Evolutionary conservation across 2,329 filamentous ascomycete genomes (phyloP).

Genomic region (Verruconis gallopava): DNA sequence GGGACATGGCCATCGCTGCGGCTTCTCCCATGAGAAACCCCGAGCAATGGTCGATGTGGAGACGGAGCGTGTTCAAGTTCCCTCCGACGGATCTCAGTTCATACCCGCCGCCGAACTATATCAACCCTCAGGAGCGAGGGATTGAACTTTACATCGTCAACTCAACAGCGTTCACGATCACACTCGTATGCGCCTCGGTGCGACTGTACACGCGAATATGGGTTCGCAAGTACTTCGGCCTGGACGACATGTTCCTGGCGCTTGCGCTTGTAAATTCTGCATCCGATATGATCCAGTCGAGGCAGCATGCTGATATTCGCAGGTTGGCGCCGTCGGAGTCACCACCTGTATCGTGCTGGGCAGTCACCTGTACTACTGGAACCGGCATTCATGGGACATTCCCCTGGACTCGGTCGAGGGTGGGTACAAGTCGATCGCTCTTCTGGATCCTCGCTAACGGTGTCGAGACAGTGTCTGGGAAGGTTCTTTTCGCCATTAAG

Average conservation of each 20-base stretch:
- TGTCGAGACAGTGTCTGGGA: neutral
- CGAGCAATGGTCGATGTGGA: too few species aligned
- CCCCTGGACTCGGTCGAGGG: neutral
- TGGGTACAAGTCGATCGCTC: neutral
- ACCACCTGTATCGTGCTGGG: constrained; percentile 3
- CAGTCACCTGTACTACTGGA: constrained; percentile 4
- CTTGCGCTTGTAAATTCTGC: constrained; percentile 3
- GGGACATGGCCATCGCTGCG: too few species aligned
- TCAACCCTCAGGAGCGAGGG: constrained; percentile 27
- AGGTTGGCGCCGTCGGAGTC: constrained; percentile 4
- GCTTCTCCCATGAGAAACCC: too few species aligned
- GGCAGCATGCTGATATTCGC: neutral
- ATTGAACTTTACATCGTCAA: constrained; percentile 18
- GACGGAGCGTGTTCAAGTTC: too few species aligned
- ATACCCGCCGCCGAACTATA: constrained; percentile 30
- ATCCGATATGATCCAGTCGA: neutral
- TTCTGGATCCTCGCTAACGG: neutral
- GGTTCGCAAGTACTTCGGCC: constrained; percentile 10
- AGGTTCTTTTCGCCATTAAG: constrained; percentile 30
- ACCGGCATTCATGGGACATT: constrained; percentile 10
- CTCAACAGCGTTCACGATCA: constrained; percentile 3
- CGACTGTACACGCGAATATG: constrained; percentile 8
- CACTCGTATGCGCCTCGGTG: constrained; percentile 3
- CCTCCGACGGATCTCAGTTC: too few species aligned
- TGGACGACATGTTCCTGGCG: constrained; percentile 8